Evolutionary conservation across 805 yeast species (phyloP), one percentile per base, ranked within the genome.

Genomic region (Zygoascus tannicola): DNA sequence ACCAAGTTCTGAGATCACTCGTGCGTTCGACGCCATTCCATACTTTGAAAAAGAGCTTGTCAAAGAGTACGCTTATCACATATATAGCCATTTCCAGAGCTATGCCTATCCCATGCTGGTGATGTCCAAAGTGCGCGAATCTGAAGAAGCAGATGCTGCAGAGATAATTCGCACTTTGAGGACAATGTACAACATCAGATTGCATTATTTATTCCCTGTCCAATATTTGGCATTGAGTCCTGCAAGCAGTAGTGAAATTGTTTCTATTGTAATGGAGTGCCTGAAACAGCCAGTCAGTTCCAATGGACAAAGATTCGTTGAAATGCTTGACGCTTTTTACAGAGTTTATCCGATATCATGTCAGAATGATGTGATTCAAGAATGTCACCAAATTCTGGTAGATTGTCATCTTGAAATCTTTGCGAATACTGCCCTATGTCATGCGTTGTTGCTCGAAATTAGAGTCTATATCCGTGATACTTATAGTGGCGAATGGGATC

Each of bases 131-230:
- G 15, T 33, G 15, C 5, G n/a, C 7, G n/a, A 8, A 8, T n/a
- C 35, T 16, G 19, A 33, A n/a, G 19, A 12, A 7, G 23, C 20
- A 32, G 40, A 48, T 34, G 34, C 28, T 21, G 40, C 38, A 16
- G 49, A 45, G 20, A 4, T 51, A 4, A 41, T 20, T 8, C 23
- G 22, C 30, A 22, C 42, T n/a, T 44, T 49, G 4, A 19, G 10
- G 18, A 22, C 37, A n/a, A 37, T 51, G 21, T 18, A 38, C 21
- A 47, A 46, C 12, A 47, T 48, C 10, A 35, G 34, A 22, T 20
- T 22, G 5, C 51, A 49, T 19, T 52, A 48, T 34, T 41, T 20
- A 15, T 37, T 33, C 41, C 56, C 56, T 1, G 26, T 52, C 15
- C 23, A 19, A 2, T 40, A n/a, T n/a, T 26, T 26, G 30, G 12